These are phyloP conservation scores for Nicotiana rustica DNA, from an alignment of 305 asterid species.

Conservation along the genomic window DNA sequence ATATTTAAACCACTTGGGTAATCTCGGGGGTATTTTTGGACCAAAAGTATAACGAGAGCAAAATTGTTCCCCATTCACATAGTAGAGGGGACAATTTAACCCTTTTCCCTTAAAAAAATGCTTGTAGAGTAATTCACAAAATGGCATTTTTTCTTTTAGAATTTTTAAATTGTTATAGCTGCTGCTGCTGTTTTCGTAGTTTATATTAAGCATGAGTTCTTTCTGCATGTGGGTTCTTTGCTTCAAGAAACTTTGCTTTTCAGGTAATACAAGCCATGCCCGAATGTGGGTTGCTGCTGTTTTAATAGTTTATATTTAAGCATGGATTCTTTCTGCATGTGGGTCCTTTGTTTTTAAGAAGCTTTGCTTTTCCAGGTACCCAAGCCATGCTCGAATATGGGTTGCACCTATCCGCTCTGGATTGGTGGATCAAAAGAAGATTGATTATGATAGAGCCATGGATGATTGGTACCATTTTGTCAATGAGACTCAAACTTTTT, in stretches of 20 bases:
- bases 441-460: conserved; percentile 72
- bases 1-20: too few species aligned
- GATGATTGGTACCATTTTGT: conserved; percentile 82
- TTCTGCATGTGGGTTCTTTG: not conserved
- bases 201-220: not conserved
- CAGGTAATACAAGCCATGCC: conserved; percentile 99
- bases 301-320: conserved; percentile 5
- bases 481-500: conserved; percentile 64
- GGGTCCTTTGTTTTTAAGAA: not conserved
- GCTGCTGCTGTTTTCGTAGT: conserved; percentile 4
- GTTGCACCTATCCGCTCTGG: conserved; percentile 86
- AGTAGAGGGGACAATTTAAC: too few species aligned
- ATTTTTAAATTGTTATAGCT: not conserved
- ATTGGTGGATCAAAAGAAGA: conserved; percentile 69
- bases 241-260: conserved; percentile 35
- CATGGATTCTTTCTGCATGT: not conserved
- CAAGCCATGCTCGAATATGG: conserved; percentile 99
- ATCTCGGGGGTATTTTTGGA: too few species aligned
- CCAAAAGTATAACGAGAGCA: too few species aligned
- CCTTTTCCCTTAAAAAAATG: not conserved
- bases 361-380: conserved; percentile 71
- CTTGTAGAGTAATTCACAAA: not conserved
- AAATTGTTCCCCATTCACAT: too few species aligned
- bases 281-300: conserved; percentile 69
- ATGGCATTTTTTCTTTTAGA: not conserved